A percentile compares a stretch with the other conserved stretches of the same genome.
Conservation (phyloP, 2,329 filamentous ascomycete genomes). For the Polytolypa hystricis region DNA sequence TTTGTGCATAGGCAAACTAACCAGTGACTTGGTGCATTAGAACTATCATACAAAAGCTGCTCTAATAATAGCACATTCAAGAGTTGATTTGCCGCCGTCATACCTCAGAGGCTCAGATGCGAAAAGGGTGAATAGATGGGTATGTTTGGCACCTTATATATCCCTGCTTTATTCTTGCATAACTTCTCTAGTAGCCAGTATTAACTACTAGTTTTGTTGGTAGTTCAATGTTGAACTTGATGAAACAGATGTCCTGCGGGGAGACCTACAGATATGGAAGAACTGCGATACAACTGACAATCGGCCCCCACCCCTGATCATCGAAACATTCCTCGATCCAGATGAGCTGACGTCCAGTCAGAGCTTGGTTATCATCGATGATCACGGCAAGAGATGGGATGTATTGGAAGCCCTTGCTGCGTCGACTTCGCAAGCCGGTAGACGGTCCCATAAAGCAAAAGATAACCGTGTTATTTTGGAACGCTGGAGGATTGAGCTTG, state of each 20-base stretch:
- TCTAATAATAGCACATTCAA: slow-evolving; percentile 69
- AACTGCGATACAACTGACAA: slow-evolving; percentile 64
- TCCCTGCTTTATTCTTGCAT: neutral
- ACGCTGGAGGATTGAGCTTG: slow-evolving; percentile 79
- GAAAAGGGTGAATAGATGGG: slow-evolving; percentile 76
- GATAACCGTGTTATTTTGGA: slow-evolving; percentile 71
- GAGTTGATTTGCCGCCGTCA: slow-evolving; percentile 55
- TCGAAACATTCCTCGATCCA: slow-evolving; percentile 82
- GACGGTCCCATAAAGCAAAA: slow-evolving; percentile 29
- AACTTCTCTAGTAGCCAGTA: no score
- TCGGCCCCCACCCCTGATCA: slow-evolving; percentile 69
- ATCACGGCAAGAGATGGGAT: slow-evolving; percentile 85
- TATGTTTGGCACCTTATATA: slow-evolving; percentile 40
- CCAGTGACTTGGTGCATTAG: no score
- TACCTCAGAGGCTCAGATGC: slow-evolving; percentile 45
- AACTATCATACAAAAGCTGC: slow-evolving; percentile 88
- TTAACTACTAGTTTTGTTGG: no score
- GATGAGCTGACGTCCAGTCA: slow-evolving; percentile 71
- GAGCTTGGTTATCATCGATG: slow-evolving; percentile 76
- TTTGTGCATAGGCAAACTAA: no score
- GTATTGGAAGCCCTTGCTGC: slow-evolving; percentile 69
- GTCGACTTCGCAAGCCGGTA: slow-evolving; percentile 7
- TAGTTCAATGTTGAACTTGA: slow-evolving; percentile 94
- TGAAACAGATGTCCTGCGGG: slow-evolving; percentile 76
- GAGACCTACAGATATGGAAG: slow-evolving; percentile 75